These are phyloP conservation scores for Sugiyamaella castrensis DNA, from an alignment of 1,139 yeast genomes.

Conservation along the genomic window DNA sequence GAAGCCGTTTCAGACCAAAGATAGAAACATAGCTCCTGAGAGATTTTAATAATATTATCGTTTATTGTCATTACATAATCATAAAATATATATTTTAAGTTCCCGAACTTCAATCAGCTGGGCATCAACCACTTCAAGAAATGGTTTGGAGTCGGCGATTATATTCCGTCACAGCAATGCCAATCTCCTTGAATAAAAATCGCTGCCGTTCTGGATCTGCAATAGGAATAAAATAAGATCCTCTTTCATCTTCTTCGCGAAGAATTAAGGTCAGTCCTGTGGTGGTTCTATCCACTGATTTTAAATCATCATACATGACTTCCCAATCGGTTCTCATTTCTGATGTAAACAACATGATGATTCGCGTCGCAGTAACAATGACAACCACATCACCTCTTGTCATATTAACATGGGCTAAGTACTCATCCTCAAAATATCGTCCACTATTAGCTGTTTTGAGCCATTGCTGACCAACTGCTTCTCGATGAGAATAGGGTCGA, in stretches of 20 bases:
- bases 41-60: background rate
- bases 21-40: too few species aligned
- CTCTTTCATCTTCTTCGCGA: slow-evolving; percentile 35
- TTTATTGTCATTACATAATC: too few species aligned
- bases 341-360: slow-evolving; percentile 67
- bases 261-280: slow-evolving; percentile 70
- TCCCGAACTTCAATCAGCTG: background rate
- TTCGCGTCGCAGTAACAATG: slow-evolving; percentile 68
- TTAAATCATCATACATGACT: slow-evolving; percentile 57
- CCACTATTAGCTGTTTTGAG: slow-evolving; percentile 83
- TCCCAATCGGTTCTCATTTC: slow-evolving; percentile 63
- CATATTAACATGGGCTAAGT: slow-evolving; percentile 79
- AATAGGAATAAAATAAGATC: slow-evolving; percentile 69
- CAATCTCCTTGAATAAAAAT: slow-evolving; percentile 69
- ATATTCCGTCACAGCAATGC: slow-evolving; percentile 75
- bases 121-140: slow-evolving; percentile 1
- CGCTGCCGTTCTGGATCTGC: slow-evolving; percentile 63
- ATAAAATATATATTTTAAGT: background rate
- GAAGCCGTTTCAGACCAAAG: background rate
- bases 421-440: slow-evolving; percentile 62
- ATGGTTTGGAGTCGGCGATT: slow-evolving; percentile 44
- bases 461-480: slow-evolving; percentile 95
- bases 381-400: slow-evolving; percentile 74
- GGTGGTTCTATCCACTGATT: slow-evolving; percentile 68
- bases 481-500: slow-evolving; percentile 72